These are phyloP conservation scores for Colletotrichum coccodes DNA, from an alignment of 2,329 filamentous ascomycete genomes.

Conservation along the genomic window DNA sequence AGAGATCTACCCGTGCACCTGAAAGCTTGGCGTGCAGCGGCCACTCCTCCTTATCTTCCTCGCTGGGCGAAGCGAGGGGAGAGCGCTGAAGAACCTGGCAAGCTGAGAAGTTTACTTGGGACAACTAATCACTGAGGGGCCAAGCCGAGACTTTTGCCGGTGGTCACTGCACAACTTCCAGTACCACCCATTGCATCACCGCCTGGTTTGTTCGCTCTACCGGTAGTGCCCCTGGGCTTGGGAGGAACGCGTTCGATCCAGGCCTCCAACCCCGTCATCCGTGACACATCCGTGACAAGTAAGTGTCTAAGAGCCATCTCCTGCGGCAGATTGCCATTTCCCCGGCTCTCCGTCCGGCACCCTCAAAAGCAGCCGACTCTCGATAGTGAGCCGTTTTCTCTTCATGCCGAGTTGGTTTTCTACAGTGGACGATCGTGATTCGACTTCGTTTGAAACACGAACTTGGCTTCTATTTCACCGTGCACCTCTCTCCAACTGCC, in stretches of 20 bases:
- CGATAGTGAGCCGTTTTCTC: not conserved
- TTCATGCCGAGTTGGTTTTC: not conserved
- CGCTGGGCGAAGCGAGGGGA: not conserved
- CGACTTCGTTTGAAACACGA: slow-evolving; percentile 2
- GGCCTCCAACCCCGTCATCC: not conserved
- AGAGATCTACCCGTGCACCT: slow-evolving; percentile 26
- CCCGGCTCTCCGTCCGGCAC: not conserved
- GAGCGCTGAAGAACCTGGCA: not conserved
- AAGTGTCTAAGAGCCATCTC: not conserved
- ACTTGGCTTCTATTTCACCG: not conserved
- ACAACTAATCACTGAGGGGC: not conserved
- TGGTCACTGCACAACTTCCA: not conserved
- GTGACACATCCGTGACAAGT: not conserved
- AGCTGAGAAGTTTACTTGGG: not conserved
- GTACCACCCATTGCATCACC: not conserved
- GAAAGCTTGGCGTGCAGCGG: slow-evolving; percentile 26
- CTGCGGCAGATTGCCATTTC: not conserved
- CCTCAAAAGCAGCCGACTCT: not conserved
- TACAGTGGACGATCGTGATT: not conserved
- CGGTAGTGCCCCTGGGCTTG: not conserved
- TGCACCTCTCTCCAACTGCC: not conserved
- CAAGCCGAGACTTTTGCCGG: not conserved
- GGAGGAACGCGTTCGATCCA: not conserved
- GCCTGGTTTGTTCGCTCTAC: not conserved
- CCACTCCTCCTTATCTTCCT: not conserved